Base-by-base conservation (phyloP, 2,329 filamentous ascomycete genomes). In the Simplicillium aogashimaense region DNA sequence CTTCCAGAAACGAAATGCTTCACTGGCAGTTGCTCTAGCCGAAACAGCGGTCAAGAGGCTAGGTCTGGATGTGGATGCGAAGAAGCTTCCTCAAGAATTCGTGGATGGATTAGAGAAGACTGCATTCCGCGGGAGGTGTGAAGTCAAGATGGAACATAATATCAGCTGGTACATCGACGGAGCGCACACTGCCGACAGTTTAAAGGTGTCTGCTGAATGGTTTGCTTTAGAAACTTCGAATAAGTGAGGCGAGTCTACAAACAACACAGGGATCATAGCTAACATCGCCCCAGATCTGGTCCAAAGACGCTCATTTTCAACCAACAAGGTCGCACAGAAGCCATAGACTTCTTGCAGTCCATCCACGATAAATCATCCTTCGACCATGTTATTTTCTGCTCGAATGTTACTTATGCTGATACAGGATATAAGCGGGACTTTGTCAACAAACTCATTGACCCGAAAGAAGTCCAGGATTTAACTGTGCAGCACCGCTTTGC, bases 131-230 rank as follows among this genome's bases (percentile, higher is more conserved):
- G 92, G 90, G 4, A 74, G 92, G 35, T 95, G 89, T 54, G 76
- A 82, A 48, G 63, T 71, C 32, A 76, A 72, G 50, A 49, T 60
- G 3, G 73, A 78, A 45, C 67, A 66, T 3, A 53, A 54, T 2
- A 66, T 94, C 5, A 71, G 70, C 13, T 98, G 90, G 89, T 83
- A 89, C 54, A 76, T 98, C 15, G 92, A 98, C 55, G 89, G 92
- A 8, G 92, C 88, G 3, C 92, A 98, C 60, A 98, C 90, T 0
- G 70, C 83, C 3, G 90, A 97, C 55, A 95, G 88, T 56, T 81
- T 98, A 40, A 76, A 83, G 47, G 74, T 86, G 48, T 86, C 87
- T 4, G 81, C 81, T 1, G 74, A 76, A 45, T 95, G 89, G 89
- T 97, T 95, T 54, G 75, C 78, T 2, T 58, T 59, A 9, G 68